These are phyloP conservation scores for Phytophthora parvispora DNA, from an alignment of 352 stramenopile species.

Conservation along the genomic window DNA sequence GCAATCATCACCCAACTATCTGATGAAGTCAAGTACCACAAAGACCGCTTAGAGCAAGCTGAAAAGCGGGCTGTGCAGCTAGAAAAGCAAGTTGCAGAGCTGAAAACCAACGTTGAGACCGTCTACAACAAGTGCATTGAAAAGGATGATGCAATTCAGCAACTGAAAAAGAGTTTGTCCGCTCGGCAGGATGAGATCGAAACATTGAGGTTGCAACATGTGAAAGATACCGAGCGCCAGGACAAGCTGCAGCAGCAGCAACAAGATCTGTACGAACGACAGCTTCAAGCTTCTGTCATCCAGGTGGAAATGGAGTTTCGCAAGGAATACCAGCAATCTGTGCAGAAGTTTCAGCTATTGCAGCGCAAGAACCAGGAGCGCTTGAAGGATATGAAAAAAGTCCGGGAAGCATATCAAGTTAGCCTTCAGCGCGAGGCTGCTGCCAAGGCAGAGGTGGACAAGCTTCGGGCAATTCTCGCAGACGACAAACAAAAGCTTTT, in stretches of 20 bases:
- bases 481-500: constrained; percentile 66
- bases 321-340: constrained; percentile 57
- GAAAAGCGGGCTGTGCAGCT: constrained; percentile 44
- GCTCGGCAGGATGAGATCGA: constrained; percentile 63
- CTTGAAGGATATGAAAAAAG: constrained; percentile 37
- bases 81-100: constrained; percentile 55
- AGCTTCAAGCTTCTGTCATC: constrained; percentile 60
- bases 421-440: constrained; percentile 61
- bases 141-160: constrained; percentile 68
- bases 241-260: constrained; percentile 69
- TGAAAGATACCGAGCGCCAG: constrained; percentile 58
- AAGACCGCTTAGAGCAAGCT: constrained; percentile 45
- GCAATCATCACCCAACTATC: constrained; percentile 23
- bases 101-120: constrained; percentile 52
- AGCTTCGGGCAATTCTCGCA: constrained; percentile 55
- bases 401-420: constrained; percentile 59
- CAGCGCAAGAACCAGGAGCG: constrained; percentile 63
- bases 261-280: constrained; percentile 64
- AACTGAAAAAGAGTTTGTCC: constrained; percentile 54
- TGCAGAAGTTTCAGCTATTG: constrained; percentile 51
- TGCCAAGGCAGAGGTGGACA: constrained; percentile 47
- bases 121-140: constrained; percentile 65
- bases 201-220: constrained; percentile 52
- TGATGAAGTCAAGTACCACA: constrained; percentile 34
- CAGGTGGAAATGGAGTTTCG: constrained; percentile 84